Evolutionary conservation across 805 yeast genomes (phyloP), one percentile per base, ranked within the genome.

Genomic region (Maudiozyma serrabonitensis): DNA sequence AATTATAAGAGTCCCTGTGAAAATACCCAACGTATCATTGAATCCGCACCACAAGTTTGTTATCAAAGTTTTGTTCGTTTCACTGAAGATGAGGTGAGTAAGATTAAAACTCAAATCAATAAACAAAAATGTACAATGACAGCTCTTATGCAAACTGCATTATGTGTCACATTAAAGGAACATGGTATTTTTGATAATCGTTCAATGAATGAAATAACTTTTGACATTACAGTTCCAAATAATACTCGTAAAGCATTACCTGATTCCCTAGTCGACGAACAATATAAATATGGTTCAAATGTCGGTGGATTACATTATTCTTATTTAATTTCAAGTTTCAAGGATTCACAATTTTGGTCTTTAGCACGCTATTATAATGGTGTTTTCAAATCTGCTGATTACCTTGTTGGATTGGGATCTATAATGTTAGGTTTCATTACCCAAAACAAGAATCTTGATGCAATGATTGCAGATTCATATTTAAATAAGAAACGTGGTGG

Each of bases 251-350:
- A 48, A 18, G 21, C 46, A 3, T 40, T 60, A 44, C 62, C 62
- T 15, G 47, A 51, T 0, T 59, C 54, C 6, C 37, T 50, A 15
- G 54, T 52, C 13, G 40, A 45, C n/a, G 54, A 51, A 5, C 37
- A 49, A 13, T 58, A 54, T 49, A 54, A 55, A 43, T 59, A 49
- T 51, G 66, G 66, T 25, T 26, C 60, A 9, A 54, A 57, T 38
- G 61, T 62, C 18, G 65, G 60, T 37, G 66, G 65, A 3, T 45
- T 53, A 13, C 61, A 56, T 50, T 60, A 57, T 51, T 53, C 59
- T 11, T 57, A 53, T 46, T 46, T 46, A 28, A 57, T 62, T 26
- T 50, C 63, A 1, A 53, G 58, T 4, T 56, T 61, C 32, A 39
- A 53, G 12, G 31, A 32, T 18, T 45, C 49, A 3, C 52, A 56